Base-by-base conservation (phyloP, 1,284 basidiomycete species). In the Puccinia triticina region DNA sequence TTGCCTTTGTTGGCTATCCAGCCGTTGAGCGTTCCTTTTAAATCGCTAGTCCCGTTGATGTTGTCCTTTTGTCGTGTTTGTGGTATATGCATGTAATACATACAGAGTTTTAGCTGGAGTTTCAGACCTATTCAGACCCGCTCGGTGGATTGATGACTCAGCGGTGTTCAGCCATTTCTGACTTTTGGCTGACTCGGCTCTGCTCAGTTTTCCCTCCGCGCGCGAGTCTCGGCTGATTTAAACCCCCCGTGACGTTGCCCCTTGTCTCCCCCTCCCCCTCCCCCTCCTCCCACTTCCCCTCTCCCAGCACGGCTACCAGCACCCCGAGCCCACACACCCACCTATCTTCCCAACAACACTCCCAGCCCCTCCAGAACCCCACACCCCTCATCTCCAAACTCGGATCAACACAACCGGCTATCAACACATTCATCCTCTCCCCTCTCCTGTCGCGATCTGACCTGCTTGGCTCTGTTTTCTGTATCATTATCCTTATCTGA, bases 381-480 rank as follows among this genome's bases (percentile, higher is more conserved):
- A 50, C 48, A 50, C 59, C 29, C 26, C 29, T 40, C 16, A 40
- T n/a, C 34, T 29, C 23, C 34, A 66, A 18, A 34, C 61, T 66
- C 61, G 18, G 18, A 40, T 66, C 61, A 34, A 16, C 23, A 8
- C 61, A 66, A 40, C 55, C 55, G 12, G 3, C 34, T 40, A 23
- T 40, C 32, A 18, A 50, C 16, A 50, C 48, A 50, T 50, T 10
- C 48, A 50, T 50, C 8, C 48, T 50, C 61, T 40, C 21, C 23
- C 3, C 23, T 57, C 59, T 34, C 32, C 26, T 37, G 18, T 5
- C 18, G 32, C 34, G 26, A 66, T 66, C 61, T 66, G 18, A 66
- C n/a, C 61, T 66, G 61, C 61, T 66, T 40, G 61, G 34, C 34
- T 66, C 61, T 66, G 61, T 66, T 23, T 66, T 66, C 61, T 66